Conservation (phyloP, 2,329 filamentous ascomycete species). For the Colletotrichum aenigma region DNA sequence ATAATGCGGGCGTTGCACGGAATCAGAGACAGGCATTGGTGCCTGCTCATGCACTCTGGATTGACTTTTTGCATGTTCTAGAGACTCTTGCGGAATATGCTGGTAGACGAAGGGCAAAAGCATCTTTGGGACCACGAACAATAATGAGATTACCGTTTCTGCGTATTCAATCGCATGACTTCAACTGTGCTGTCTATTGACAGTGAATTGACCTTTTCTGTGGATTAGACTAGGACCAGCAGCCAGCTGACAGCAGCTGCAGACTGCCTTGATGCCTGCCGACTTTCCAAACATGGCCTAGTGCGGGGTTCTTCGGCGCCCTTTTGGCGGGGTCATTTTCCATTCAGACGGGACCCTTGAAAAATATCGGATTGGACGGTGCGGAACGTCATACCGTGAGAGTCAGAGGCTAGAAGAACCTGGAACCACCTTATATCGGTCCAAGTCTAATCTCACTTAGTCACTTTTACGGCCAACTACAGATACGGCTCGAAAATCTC, state of each 20-base stretch:
- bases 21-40: slow-evolving; percentile 8
- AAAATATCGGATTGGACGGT: slow-evolving; percentile 2
- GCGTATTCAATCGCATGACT: background rate
- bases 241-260: slow-evolving; percentile 11
- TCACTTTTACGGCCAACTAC: background rate
- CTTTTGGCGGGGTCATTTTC: slow-evolving; percentile 17
- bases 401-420: slow-evolving; percentile 16
- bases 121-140: slow-evolving; percentile 15
- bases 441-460: slow-evolving; percentile 8
- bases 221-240: background rate
- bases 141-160: slow-evolving; percentile 19
- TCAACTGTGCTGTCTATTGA: background rate
- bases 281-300: background rate
- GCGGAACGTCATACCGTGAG: slow-evolving; percentile 1
- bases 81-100: slow-evolving; percentile 2
- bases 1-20: slow-evolving; percentile 19
- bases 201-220: background rate
- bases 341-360: background rate
- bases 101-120: slow-evolving; percentile 14
- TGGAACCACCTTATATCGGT: slow-evolving; percentile 6
- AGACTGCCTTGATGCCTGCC: background rate
- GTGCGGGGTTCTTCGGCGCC: slow-evolving; percentile 16
- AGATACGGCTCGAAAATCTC: background rate
- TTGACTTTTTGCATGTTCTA: slow-evolving; percentile 19
- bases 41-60: slow-evolving; percentile 16